These are phyloP conservation scores for Ottelia alismoides DNA, from an alignment of 106 monocot genomes.

Conservation along the genomic window DNA sequence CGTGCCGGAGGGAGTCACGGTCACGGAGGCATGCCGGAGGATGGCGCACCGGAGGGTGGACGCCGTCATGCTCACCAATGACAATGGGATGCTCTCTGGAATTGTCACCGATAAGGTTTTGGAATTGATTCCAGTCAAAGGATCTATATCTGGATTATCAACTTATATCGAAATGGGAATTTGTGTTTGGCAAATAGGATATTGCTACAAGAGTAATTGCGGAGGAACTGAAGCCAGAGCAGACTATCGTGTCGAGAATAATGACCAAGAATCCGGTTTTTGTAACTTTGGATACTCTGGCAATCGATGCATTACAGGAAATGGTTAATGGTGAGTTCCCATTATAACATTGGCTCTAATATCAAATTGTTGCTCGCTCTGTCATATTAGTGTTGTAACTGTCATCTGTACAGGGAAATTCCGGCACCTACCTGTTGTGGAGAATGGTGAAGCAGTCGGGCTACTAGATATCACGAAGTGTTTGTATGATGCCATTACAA, in stretches of 20 bases:
- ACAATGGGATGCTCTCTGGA: slow-evolving; percentile 65
- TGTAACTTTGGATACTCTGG: slow-evolving; percentile 54
- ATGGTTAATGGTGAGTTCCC: slow-evolving; percentile 65
- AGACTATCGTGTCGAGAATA: slow-evolving; percentile 59
- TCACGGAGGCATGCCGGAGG: slow-evolving; percentile 70
- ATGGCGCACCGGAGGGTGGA: slow-evolving; percentile 66
- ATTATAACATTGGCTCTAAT: no score
- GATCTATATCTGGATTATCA: no score
- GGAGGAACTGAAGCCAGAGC: slow-evolving; percentile 64
- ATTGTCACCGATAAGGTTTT: slow-evolving; percentile 94
- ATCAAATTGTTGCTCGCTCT: no score
- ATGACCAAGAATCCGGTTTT: slow-evolving; percentile 82
- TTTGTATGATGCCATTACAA: no score
- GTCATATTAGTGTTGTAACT: no score
- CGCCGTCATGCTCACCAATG: slow-evolving; percentile 61
- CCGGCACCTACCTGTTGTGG: no score
- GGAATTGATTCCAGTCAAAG: no score
- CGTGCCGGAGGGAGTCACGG: slow-evolving; percentile 60
- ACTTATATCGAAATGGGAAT: no score
- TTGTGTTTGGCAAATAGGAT: no score
- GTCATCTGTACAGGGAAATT: no score
- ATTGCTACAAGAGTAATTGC: slow-evolving; percentile 74
- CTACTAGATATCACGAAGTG: no score
- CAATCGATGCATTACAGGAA: slow-evolving; percentile 82
- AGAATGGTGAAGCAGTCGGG: no score